These are phyloP conservation scores for Ochromonas danica DNA, from an alignment of 108 stramenopile species.

Conservation along the genomic window DNA sequence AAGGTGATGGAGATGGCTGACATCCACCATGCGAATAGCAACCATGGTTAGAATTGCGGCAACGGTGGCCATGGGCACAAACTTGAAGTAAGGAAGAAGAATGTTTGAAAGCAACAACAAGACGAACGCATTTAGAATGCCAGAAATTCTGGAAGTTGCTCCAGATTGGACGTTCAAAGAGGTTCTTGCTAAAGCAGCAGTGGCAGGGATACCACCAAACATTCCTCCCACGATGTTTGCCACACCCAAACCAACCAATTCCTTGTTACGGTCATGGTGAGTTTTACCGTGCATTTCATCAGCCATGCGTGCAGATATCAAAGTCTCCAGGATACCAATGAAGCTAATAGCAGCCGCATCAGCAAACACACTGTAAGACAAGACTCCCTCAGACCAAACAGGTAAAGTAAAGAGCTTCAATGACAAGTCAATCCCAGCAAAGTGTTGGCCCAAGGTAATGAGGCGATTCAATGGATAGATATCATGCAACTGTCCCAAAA, in stretches of 20 bases:
- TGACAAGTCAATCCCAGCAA: neutral
- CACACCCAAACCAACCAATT: neutral
- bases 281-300: constrained; percentile 9
- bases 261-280: neutral
- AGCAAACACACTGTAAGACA: neutral
- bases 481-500: neutral
- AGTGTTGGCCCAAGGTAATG: neutral
- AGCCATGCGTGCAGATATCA: neutral
- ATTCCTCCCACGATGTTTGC: neutral
- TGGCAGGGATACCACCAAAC: neutral
- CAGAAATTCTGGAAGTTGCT: neutral
- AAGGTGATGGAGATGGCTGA: neutral
- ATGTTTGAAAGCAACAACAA: neutral
- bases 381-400: neutral
- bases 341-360: neutral
- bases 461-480: neutral
- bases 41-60: neutral
- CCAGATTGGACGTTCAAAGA: neutral
- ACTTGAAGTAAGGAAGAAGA: neutral
- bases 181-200: neutral
- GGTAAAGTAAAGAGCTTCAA: neutral
- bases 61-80: neutral
- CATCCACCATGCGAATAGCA: neutral
- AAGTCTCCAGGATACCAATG: neutral
- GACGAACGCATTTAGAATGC: neutral